phyloP scores from a whole-genome alignment of 805 yeast species.

The Candida loeiensis region DNA sequence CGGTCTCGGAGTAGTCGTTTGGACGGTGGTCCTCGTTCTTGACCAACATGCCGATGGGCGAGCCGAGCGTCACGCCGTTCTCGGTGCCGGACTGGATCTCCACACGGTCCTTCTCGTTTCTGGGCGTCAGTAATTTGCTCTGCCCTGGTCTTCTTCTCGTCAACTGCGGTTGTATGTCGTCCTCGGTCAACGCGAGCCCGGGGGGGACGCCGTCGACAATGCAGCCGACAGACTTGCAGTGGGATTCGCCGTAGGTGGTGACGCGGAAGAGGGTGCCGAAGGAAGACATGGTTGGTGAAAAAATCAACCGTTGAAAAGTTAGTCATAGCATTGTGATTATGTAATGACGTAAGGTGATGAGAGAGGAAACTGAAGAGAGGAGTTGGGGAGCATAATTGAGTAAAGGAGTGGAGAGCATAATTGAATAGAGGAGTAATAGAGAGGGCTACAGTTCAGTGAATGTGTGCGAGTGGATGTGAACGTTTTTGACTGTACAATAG shows the following conservation, averaged over 20 bases:
- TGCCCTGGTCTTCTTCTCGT: slow-evolving; percentile 98
- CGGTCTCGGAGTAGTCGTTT: slow-evolving; percentile 92
- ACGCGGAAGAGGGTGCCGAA: slow-evolving; percentile 51
- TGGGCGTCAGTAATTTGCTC: slow-evolving; percentile 85
- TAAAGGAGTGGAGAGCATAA: no score
- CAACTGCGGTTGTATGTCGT: slow-evolving; percentile 91
- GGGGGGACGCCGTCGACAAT: slow-evolving; percentile 99
- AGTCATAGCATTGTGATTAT: background rate
- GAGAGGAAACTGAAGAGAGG: background rate
- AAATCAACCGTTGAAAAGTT: slow-evolving; percentile 4
- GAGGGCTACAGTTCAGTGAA: no score
- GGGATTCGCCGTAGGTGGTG: slow-evolving; percentile 97
- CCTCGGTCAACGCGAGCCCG: slow-evolving; percentile 78
- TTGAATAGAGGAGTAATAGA: no score
- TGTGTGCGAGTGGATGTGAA: no score
- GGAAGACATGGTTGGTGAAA: slow-evolving; percentile 31
- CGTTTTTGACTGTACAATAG: no score
- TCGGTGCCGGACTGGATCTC: slow-evolving; percentile 95
- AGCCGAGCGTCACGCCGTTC: slow-evolving; percentile 83
- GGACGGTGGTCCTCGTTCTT: slow-evolving; percentile 96
- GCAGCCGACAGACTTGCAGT: slow-evolving; percentile 96
- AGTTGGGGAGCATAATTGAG: no score
- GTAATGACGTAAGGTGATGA: background rate
- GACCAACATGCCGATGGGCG: slow-evolving; percentile 93
- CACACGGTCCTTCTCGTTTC: slow-evolving; percentile 92